Evolutionary conservation across 2,329 filamentous ascomycete genomes (phyloP).

Genomic region (Alternaria postmessia): DNA sequence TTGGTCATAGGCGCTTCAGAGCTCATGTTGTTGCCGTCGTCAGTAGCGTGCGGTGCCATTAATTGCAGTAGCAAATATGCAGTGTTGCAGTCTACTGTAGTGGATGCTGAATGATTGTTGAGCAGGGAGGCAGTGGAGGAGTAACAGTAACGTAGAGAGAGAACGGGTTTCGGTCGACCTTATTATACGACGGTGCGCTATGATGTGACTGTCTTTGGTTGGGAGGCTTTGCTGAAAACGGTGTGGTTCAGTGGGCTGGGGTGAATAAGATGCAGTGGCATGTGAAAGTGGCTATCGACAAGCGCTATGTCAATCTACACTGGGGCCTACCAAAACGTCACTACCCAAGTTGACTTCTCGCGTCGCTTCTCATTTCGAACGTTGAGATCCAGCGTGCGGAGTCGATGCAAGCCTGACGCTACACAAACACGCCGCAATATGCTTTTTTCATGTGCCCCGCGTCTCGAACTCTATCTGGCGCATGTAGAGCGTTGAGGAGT

Average conservation of each 20-base stretch:
- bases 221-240: constrained; percentile 32
- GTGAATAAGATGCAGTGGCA: constrained; percentile 22
- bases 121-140: constrained; percentile 18
- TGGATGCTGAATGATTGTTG: constrained; percentile 7
- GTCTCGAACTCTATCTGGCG: constrained; percentile 8
- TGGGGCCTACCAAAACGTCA: constrained; percentile 12
- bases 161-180: constrained; percentile 20
- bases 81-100: constrained; percentile 8
- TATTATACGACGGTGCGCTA: constrained; percentile 36
- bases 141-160: constrained; percentile 17
- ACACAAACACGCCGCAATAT: constrained; percentile 9
- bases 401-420: constrained; percentile 3
- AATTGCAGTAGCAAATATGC: constrained; percentile 14
- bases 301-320: background rate
- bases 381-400: constrained; percentile 7
- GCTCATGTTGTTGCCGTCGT: constrained; percentile 45
- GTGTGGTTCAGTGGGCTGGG: constrained; percentile 22
- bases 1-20: constrained; percentile 46
- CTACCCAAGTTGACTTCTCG: background rate
- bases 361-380: background rate
- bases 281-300: constrained; percentile 30
- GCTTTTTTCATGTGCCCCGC: constrained; percentile 14
- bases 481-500: constrained; percentile 24
- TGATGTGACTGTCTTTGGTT: constrained; percentile 27
- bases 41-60: constrained; percentile 47